Conservation (phyloP, 208 protist species). For the Acanthamoeba royreba region DNA sequence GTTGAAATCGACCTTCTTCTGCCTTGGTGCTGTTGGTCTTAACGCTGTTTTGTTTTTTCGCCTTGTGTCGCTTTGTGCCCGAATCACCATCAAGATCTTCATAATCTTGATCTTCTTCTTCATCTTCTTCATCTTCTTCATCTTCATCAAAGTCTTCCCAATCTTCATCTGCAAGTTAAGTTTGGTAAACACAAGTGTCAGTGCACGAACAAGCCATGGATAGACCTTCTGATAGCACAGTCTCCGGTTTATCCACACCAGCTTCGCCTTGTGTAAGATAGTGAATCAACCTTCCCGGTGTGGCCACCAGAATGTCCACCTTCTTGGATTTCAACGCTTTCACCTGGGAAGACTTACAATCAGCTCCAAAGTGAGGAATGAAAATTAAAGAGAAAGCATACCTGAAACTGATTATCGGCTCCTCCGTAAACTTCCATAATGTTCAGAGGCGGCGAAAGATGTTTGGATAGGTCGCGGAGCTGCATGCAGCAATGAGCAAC, state of each 20-base stretch:
- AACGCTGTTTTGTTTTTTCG: not conserved
- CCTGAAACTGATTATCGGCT: not conserved
- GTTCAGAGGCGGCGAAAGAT: not conserved
- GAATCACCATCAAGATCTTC: not conserved
- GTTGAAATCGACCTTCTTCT: not conserved
- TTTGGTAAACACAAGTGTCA: not conserved
- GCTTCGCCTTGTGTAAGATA: slow-evolving; percentile 16
- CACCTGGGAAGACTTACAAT: not conserved
- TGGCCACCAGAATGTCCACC: slow-evolving; percentile 45
- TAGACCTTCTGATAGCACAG: not conserved
- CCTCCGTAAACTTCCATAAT: not conserved
- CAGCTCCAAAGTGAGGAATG: not conserved
- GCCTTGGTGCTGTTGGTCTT: not conserved
- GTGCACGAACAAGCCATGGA: not conserved
- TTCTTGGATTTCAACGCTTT: slow-evolving; percentile 10
- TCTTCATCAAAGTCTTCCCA: not conserved
- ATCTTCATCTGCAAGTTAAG: not conserved
- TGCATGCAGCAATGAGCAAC: not conserved
- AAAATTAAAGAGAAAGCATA: not conserved
- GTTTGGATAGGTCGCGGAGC: not conserved
- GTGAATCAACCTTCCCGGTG: slow-evolving; percentile 25
- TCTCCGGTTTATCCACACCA: not conserved
- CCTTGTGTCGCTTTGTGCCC: not conserved
- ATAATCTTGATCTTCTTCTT: not conserved
- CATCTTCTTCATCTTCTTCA: not conserved